Conservation (phyloP, 306 rosid genomes). For the Sesbania bispinosa region DNA sequence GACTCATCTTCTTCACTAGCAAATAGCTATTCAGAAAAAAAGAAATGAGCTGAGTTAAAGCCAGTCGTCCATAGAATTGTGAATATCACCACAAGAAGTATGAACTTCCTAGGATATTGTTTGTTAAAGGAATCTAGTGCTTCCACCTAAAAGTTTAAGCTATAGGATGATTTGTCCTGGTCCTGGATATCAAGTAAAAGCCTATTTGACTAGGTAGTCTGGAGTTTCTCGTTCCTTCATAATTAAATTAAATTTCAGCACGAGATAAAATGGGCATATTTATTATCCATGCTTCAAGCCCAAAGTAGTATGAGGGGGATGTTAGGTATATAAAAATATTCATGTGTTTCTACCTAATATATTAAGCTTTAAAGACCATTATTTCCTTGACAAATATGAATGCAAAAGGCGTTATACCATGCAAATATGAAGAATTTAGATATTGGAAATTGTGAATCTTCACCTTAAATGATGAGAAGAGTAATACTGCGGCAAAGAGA, state of each 20-base stretch:
- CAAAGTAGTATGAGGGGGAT: not conserved
- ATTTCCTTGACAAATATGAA: conserved; percentile 17
- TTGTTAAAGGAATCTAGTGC: not conserved
- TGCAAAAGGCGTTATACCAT: not conserved
- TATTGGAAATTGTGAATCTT: conserved; percentile 11
- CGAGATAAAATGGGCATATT: conserved; percentile 12
- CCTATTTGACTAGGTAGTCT: not conserved
- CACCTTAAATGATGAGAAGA: conserved; percentile 87
- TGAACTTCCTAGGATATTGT: conserved; percentile 12
- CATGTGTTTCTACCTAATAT: not conserved
- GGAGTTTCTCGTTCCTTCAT: not conserved
- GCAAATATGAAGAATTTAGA: conserved; percentile 5
- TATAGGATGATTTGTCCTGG: not conserved
- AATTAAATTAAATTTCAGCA: not conserved
- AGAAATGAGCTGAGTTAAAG: conserved; percentile 11
- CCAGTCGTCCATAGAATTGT: conserved; percentile 2
- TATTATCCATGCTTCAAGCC: not conserved
- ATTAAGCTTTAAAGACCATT: not conserved
- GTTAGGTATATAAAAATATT: not conserved
- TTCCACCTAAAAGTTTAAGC: conserved; percentile 5
- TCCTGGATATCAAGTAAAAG: conserved; percentile 16
- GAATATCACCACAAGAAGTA: conserved; percentile 4
- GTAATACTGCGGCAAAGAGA: conserved; percentile 72
- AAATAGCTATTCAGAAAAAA: conserved; percentile 55
- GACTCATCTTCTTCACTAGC: conserved; percentile 68